Base-by-base conservation (phyloP, 441 rosid species). In the Breynia disticha region DNA sequence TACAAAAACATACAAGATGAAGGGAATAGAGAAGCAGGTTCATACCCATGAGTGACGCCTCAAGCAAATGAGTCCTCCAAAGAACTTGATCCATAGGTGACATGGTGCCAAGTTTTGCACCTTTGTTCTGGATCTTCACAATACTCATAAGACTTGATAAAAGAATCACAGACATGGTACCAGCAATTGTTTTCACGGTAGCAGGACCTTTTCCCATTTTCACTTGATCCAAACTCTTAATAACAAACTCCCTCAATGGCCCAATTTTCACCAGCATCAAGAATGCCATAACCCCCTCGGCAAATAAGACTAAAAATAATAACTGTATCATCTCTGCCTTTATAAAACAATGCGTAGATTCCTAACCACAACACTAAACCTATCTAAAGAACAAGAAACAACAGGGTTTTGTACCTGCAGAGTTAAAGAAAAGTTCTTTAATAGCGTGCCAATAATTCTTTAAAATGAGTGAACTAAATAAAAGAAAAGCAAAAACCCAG, bases 31-130 rank as follows among this genome's bases (percentile, higher is more conserved):
- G 18, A 7, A n/a, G n/a, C 3, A 48, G 37, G 47, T 69, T 11
- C 71, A 66, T 73, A 86, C 98, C 94, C 78, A 91, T 81, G 15
- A 91, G 87, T 15, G 97, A 82, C 66, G 98, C 98, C 72, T 88
- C 98, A 18, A 91, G 95, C 86, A 91, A 74, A 62, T 91, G 98
- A 7, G 95, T 88, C 76, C 98, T 86, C 98, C 96, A 91, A 9
- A 91, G 82, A 64, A 91, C 98, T 70, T 91, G 98, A 78, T 91
- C 97, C 98, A 86, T 88, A 20, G 98, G 98, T 16, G 98, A 91
- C 98, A 88, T 80, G 20, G 97, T 91, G 4, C 97, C 98, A 54
- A 91, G 91, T 81, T 91, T 91, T 3, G 97, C 82, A 46, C 97
- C 98, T 53, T 91, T 88, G 62, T 88, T 88, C 79, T 91, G 97